Conservation (phyloP, 495 filamentous ascomycete genomes). For the Aspergillus homomorphus region DNA sequence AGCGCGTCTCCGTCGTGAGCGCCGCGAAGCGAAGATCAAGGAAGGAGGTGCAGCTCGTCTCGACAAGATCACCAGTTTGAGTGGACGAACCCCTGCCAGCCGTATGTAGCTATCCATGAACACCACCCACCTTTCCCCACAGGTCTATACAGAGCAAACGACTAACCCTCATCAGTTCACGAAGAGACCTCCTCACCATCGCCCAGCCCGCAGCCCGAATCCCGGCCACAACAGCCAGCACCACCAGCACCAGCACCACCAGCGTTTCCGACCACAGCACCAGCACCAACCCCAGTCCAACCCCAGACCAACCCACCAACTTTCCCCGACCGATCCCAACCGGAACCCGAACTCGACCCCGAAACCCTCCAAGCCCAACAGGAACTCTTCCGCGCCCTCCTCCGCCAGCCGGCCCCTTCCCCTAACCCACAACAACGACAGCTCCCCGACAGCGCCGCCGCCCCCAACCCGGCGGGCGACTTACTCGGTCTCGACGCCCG, state of each 20-base stretch:
- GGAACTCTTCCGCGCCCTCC: conserved; percentile 44
- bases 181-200: conserved; percentile 36
- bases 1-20: conserved; percentile 82
- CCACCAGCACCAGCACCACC: conserved; percentile 18
- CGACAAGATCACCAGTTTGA: conserved; percentile 78
- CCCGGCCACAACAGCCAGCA: background rate
- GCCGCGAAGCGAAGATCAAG: conserved; percentile 85
- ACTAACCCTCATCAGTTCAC: conserved; percentile 21
- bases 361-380: conserved; percentile 39
- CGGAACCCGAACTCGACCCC: conserved; percentile 1
- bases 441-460: conserved; percentile 19
- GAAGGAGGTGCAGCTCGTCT: conserved; percentile 76
- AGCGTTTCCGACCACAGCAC: conserved; percentile 13
- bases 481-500: background rate
- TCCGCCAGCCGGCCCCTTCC: conserved; percentile 36
- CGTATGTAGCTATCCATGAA: conserved; percentile 27
- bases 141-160: conserved; percentile 1
- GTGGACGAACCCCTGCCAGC: conserved; percentile 57
- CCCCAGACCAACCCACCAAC: conserved; percentile 5
- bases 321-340: conserved; percentile 4
- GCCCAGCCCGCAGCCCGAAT: conserved; percentile 19
- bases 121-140: background rate
- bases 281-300: conserved; percentile 13
- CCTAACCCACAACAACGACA: conserved; percentile 18
- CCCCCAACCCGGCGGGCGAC: background rate